phyloP scores from a whole-genome alignment of 106 monocot species.

The Acorus gramineus region DNA sequence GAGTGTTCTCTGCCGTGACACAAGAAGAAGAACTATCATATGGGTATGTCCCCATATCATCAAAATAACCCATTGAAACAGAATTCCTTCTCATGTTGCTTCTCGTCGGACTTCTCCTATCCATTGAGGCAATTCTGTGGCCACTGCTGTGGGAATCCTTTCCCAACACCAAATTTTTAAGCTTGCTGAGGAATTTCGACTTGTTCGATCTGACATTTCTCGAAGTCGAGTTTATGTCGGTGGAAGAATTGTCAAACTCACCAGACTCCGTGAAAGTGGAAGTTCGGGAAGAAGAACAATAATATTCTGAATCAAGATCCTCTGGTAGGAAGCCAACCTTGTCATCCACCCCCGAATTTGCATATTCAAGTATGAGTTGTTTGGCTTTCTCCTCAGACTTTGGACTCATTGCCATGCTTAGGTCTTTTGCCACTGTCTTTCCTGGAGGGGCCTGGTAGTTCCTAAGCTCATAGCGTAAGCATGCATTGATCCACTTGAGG shows the following conservation, averaged over 20 bases:
- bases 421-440: constrained; percentile 39
- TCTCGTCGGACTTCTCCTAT: background rate
- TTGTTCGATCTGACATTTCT: constrained; percentile 27
- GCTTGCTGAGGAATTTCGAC: constrained; percentile 50
- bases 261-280: constrained; percentile 13
- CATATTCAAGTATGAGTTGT: constrained; percentile 55
- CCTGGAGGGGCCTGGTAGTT: constrained; percentile 30
- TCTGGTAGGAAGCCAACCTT: background rate
- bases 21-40: constrained; percentile 24
- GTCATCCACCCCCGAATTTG: constrained; percentile 18
- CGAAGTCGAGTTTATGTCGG: constrained; percentile 10
- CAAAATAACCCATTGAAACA: constrained; percentile 27
- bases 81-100: constrained; percentile 19
- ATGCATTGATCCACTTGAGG: constrained; percentile 84
- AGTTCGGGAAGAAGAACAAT: constrained; percentile 30
- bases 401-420: constrained; percentile 44
- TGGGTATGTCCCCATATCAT: constrained; percentile 26
- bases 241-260: constrained; percentile 24
- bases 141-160: constrained; percentile 12
- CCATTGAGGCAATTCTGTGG: constrained; percentile 5
- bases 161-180: constrained; percentile 52
- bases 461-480: constrained; percentile 64
- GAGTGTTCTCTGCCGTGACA: constrained; percentile 10
- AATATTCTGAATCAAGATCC: constrained; percentile 35
- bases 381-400: constrained; percentile 54